Evolutionary conservation across 768 basidiomycete species (phyloP).

Genomic region (Cyathus striatus): DNA sequence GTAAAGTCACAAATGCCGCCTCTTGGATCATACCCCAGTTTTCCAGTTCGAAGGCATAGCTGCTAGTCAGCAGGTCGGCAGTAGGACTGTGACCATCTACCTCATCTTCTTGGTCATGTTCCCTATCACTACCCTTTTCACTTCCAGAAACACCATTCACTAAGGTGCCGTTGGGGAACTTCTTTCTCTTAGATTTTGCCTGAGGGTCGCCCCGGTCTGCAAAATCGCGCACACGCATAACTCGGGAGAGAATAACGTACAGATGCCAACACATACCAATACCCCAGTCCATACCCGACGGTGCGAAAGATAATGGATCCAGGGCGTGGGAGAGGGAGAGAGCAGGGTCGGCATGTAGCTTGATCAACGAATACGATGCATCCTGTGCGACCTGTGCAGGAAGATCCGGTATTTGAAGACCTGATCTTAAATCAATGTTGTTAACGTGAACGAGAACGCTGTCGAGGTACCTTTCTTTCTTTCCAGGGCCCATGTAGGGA

Average conservation of each 20-base stretch:
- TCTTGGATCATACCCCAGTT: constrained; percentile 75
- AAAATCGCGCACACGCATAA: constrained; percentile 81
- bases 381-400: constrained; percentile 36
- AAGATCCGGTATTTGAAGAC: constrained; percentile 7
- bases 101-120: constrained; percentile 32
- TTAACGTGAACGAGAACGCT: background rate
- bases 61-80: constrained; percentile 78
- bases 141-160: constrained; percentile 14
- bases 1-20: constrained; percentile 84
- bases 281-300: constrained; percentile 75
- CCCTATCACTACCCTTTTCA: constrained; percentile 3
- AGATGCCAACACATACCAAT: constrained; percentile 79
- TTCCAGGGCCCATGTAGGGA: constrained; percentile 7
- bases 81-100: constrained; percentile 77
- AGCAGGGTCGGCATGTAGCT: constrained; percentile 68
- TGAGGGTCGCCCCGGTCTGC: constrained; percentile 66
- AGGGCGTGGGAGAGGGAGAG: constrained; percentile 67
- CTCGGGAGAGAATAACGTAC: constrained; percentile 81
- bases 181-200: constrained; percentile 16
- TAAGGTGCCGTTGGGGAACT: constrained; percentile 9
- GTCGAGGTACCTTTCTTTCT: constrained; percentile 19
- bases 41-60: constrained; percentile 87
- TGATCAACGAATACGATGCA: constrained; percentile 77
- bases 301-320: constrained; percentile 66
- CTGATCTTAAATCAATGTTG: constrained; percentile 11